Base-by-base conservation (phyloP, 257 asterid genomes). In the Nicotiana tomentosiformis region DNA sequence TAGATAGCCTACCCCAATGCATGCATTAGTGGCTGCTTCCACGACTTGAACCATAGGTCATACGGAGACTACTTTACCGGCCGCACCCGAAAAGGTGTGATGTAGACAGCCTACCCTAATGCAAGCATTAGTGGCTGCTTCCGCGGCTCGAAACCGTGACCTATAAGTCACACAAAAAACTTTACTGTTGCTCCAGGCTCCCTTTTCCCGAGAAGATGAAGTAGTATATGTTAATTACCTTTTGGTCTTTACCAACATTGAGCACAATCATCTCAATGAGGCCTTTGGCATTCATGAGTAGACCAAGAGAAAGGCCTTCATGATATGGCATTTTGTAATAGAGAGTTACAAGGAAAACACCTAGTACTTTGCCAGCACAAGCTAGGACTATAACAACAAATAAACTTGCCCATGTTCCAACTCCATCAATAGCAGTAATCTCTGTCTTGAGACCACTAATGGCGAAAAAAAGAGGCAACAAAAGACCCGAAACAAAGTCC, bases 201-300 rank as follows among this genome's bases (percentile, higher is more conserved):
- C 11, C 0, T 0, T 43, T 43, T 2, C 0, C 8, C 0, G 30
- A 74, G 17, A 29, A 76, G 16, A 12, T 20, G 15, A 49, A 55
- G 46, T 49, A 37, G 10, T 12, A 30, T 56, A 11, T 30, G 20
- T 39, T 43, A 29, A 23, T 58, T 87, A 94, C 99, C 93, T 90
- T 92, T 60, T 96, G 98, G 84, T 96, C 99, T 85, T 89, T 95
- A 16, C 98, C 98, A n/a, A 96, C 98, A 20, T 96, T 96, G 83
- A 96, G 98, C 16, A 94, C 94, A 78, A 96, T 96, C 91, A 96
- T 94, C 91, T 96, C 98, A 60, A 94, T 89, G 16, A 96, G 97
- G 17, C 98, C 99, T 82, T 96, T 96, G 61, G 98, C 92, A 78
- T 96, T 96, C 99, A 96, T 93, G 83, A 96, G 95, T 78, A 96